Evolutionary conservation across 768 basidiomycete genomes (phyloP).

Genomic region (Antrodiella citrinella): DNA sequence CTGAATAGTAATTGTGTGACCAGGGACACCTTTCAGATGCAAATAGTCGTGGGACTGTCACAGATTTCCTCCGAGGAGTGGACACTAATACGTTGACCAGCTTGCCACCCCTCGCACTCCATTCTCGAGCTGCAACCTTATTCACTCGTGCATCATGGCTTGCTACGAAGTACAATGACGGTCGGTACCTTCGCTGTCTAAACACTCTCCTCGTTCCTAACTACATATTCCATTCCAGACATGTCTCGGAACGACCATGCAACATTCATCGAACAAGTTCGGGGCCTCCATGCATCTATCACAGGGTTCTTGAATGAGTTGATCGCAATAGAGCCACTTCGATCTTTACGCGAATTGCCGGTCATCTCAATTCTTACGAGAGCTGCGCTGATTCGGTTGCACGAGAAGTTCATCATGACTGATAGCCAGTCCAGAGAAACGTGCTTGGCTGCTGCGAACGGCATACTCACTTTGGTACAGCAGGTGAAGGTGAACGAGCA

Average conservation of each 20-base stretch:
- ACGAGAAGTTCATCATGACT: constrained; percentile 10
- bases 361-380: constrained; percentile 10
- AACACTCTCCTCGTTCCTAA: neutral
- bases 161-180: neutral
- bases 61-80: neutral
- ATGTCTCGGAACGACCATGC: neutral
- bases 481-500: constrained; percentile 9
- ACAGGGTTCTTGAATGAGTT: constrained; percentile 3
- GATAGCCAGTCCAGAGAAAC: constrained; percentile 13
- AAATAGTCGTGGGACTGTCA: neutral
- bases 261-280: neutral
- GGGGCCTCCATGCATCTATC: neutral
- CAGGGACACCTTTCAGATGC: neutral
- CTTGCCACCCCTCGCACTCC: neutral
- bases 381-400: constrained; percentile 20
- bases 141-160: neutral
- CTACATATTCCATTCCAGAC: too few relatives aligned
- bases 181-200: neutral
- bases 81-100: neutral
- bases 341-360: neutral
- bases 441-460: constrained; percentile 13
- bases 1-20: neutral
- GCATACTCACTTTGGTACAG: constrained; percentile 12
- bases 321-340: constrained; percentile 7
- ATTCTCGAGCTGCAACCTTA: neutral